phyloP scores from a whole-genome alignment of 805 yeast species.

The Candida loeiensis region DNA sequence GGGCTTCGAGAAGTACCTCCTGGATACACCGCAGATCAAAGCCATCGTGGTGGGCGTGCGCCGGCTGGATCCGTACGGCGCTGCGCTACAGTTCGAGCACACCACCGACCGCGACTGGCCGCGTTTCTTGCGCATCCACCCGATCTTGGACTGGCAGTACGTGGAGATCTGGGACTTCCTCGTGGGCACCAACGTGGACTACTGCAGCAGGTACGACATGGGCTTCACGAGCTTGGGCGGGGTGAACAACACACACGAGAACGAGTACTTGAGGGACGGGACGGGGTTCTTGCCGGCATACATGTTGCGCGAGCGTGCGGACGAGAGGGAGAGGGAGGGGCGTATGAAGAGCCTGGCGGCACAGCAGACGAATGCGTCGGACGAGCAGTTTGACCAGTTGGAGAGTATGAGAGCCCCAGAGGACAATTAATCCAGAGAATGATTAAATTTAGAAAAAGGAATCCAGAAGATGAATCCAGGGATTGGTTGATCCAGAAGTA shows the following conservation, averaged over 20 bases:
- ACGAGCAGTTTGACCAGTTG: neutral
- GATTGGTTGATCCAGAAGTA: neutral
- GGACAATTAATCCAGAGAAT: no score
- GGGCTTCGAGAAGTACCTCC: constrained; percentile 67
- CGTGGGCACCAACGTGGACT: constrained; percentile 51
- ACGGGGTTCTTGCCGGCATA: constrained; percentile 50
- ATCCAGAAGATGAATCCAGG: neutral
- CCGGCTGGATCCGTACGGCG: constrained; percentile 82
- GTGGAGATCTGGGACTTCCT: constrained; percentile 84
- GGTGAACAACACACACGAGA: constrained; percentile 60
- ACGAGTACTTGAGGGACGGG: constrained; percentile 48
- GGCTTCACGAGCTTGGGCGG: constrained; percentile 95
- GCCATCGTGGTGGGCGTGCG: constrained; percentile 87
- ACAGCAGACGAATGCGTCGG: neutral
- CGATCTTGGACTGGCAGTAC: constrained; percentile 84
- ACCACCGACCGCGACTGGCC: constrained; percentile 93
- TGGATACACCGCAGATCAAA: constrained; percentile 48
- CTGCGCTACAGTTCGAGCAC: constrained; percentile 54
- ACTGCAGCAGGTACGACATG: constrained; percentile 71
- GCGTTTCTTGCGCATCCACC: constrained; percentile 74
- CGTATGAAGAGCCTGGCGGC: constrained; percentile 13
- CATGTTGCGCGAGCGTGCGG: constrained; percentile 54
- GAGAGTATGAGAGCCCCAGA: neutral
- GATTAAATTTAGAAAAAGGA: neutral
- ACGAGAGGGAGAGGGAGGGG: constrained; percentile 52